phyloP scores from a whole-genome alignment of 495 filamentous ascomycete species.

The Hypoxylon crocopeplum region DNA sequence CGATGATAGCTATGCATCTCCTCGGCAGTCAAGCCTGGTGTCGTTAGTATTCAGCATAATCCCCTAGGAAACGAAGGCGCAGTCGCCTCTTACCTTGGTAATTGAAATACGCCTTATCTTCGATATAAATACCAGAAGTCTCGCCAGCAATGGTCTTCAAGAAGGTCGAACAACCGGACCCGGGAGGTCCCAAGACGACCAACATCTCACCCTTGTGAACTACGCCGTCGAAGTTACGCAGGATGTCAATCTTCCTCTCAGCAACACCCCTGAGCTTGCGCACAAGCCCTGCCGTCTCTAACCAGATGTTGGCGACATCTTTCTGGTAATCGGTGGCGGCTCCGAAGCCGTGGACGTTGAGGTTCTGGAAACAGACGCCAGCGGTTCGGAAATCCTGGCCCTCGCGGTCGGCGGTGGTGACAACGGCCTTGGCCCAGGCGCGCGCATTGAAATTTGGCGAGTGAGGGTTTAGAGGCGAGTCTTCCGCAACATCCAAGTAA shows the following conservation, averaged over 20 bases:
- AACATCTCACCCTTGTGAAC: constrained; percentile 80
- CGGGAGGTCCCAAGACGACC: constrained; percentile 78
- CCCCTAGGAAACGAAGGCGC: neutral
- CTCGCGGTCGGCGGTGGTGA: constrained; percentile 52
- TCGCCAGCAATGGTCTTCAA: constrained; percentile 82
- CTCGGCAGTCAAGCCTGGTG: constrained; percentile 58
- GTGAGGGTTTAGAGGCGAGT: constrained; percentile 59
- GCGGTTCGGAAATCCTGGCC: constrained; percentile 56
- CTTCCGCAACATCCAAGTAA: constrained; percentile 45
- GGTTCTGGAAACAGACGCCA: constrained; percentile 64
- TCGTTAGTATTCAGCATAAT: neutral
- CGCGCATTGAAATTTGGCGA: constrained; percentile 59
- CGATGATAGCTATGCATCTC: constrained; percentile 71
- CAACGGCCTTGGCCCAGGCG: constrained; percentile 62
- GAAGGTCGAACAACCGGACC: constrained; percentile 79
- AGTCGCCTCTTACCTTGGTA: constrained; percentile 67
- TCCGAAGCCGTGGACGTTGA: constrained; percentile 80
- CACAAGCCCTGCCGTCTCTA: constrained; percentile 56
- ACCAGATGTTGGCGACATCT: constrained; percentile 68
- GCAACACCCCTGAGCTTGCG: constrained; percentile 57
- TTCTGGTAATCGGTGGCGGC: constrained; percentile 83
- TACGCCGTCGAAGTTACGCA: constrained; percentile 81
- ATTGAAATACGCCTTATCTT: constrained; percentile 70
- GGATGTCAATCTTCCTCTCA: constrained; percentile 71
- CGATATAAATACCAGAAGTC: constrained; percentile 73